Conservation (phyloP, 2,329 filamentous ascomycete genomes). For the Fonsecaea monophora region DNA sequence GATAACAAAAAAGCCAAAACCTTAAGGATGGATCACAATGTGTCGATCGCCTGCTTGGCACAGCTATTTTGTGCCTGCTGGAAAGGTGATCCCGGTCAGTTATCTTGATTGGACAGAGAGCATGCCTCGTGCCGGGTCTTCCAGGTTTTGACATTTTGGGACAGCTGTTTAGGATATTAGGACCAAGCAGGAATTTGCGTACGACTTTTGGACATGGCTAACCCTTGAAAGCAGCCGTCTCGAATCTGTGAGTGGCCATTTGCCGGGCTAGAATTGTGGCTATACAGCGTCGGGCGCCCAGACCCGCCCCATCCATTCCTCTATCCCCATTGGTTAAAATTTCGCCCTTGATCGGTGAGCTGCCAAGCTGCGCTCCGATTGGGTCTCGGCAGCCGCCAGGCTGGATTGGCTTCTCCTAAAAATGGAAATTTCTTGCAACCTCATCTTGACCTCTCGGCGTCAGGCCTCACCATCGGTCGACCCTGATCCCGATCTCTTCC, state of each 20-base stretch:
- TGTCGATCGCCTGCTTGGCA: not conserved
- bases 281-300: slow-evolving; percentile 16
- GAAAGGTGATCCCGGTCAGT: not conserved
- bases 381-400: slow-evolving; percentile 26
- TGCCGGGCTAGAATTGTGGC: slow-evolving; percentile 20
- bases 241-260: slow-evolving; percentile 8
- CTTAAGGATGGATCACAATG: slow-evolving; percentile 10
- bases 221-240: not conserved
- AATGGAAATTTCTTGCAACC: slow-evolving; percentile 17
- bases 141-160: not conserved
- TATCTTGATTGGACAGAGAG: slow-evolving; percentile 23
- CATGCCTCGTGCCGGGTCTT: not conserved
- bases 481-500: not conserved
- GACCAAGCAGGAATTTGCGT: slow-evolving; percentile 11
- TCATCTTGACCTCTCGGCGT: slow-evolving; percentile 1
- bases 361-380: slow-evolving; percentile 22
- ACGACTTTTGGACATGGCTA: not conserved
- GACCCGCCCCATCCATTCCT: not conserved
- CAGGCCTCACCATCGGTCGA: slow-evolving; percentile 15
- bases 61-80: not conserved
- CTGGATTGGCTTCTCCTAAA: slow-evolving; percentile 19
- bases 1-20: slow-evolving; percentile 39
- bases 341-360: slow-evolving; percentile 11
- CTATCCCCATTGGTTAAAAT: slow-evolving; percentile 21
- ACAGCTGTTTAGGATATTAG: slow-evolving; percentile 11